These are phyloP conservation scores for Colletotrichum tamarilloi DNA, from an alignment of 2,329 filamentous ascomycete genomes.

Conservation along the genomic window DNA sequence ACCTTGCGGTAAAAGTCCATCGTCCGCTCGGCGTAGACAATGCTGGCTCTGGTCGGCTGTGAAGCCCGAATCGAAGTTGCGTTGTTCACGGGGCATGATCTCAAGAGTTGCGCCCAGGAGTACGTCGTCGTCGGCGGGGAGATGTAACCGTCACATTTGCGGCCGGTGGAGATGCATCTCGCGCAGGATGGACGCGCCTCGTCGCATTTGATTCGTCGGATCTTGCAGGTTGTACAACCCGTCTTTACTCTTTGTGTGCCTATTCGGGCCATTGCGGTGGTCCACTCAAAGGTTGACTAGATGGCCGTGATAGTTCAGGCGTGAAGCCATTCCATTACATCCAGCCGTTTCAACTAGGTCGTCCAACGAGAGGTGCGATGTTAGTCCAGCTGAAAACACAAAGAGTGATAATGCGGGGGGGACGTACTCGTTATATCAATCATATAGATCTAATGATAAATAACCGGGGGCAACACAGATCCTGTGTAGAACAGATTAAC, in stretches of 20 bases:
- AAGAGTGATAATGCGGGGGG: not conserved
- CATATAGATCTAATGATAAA: not conserved
- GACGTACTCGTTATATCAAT: not conserved
- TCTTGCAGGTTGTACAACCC: constrained; percentile 38
- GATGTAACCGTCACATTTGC: constrained; percentile 35
- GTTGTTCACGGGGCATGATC: not conserved
- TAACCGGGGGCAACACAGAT: not conserved
- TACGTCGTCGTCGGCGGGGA: not conserved
- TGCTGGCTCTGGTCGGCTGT: constrained; percentile 1
- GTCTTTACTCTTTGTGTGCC: constrained; percentile 30
- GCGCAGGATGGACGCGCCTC: constrained; percentile 34
- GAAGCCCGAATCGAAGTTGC: not conserved
- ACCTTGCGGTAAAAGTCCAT: constrained; percentile 36
- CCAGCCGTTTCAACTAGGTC: not conserved
- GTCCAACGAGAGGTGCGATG: not conserved
- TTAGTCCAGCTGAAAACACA: not conserved
- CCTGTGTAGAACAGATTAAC: not conserved
- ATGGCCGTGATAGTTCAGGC: not conserved
- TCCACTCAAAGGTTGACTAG: not conserved
- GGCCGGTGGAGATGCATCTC: constrained; percentile 33
- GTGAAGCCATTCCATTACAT: not conserved
- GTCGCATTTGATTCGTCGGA: constrained; percentile 36
- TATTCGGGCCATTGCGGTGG: not conserved
- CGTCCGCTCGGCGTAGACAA: constrained; percentile 25
- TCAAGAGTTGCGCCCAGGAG: constrained; percentile 8